These are phyloP conservation scores for Tylopilus plumbeoviolaceoides DNA, from an alignment of 768 basidiomycete species.

Conservation along the genomic window DNA sequence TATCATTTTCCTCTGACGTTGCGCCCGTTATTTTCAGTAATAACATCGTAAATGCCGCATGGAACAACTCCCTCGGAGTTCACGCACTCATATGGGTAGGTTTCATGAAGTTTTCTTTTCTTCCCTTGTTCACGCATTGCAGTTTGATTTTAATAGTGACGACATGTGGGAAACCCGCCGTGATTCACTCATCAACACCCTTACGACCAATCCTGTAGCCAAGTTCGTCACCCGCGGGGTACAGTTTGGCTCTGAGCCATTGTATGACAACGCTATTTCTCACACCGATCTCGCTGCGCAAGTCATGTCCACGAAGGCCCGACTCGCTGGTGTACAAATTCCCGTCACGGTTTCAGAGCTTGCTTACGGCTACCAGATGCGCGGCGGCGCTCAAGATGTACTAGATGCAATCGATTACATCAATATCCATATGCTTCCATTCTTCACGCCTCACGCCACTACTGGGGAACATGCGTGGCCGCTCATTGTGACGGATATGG, in stretches of 20 bases:
- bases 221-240: slow-evolving; percentile 63
- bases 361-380: slow-evolving; percentile 55
- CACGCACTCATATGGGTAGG: slow-evolving; percentile 72
- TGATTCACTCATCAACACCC: slow-evolving; percentile 45
- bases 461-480: slow-evolving; percentile 61
- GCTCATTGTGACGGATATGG: slow-evolving; percentile 50
- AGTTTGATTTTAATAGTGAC: slow-evolving; percentile 37
- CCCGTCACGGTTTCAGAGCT: slow-evolving; percentile 68
- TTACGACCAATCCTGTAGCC: slow-evolving; percentile 58
- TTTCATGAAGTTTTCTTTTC: not conserved
- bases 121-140: not conserved
- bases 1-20: slow-evolving; percentile 14
- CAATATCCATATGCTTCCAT: slow-evolving; percentile 68
- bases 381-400: slow-evolving; percentile 49
- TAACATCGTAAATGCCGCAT: slow-evolving; percentile 64
- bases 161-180: slow-evolving; percentile 53
- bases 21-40: slow-evolving; percentile 33
- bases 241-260: slow-evolving; percentile 70
- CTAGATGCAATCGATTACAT: slow-evolving; percentile 59
- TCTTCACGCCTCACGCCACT: slow-evolving; percentile 40
- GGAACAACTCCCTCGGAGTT: slow-evolving; percentile 61
- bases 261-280: slow-evolving; percentile 54
- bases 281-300: slow-evolving; percentile 47
- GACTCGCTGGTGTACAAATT: slow-evolving; percentile 48
- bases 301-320: slow-evolving; percentile 46